Percentiles rank a stretch among this genome's conserved stretches.
These are phyloP conservation scores for Cochlearia excelsa DNA, from an alignment of 345 rosid genomes.

Conservation along the genomic window DNA sequence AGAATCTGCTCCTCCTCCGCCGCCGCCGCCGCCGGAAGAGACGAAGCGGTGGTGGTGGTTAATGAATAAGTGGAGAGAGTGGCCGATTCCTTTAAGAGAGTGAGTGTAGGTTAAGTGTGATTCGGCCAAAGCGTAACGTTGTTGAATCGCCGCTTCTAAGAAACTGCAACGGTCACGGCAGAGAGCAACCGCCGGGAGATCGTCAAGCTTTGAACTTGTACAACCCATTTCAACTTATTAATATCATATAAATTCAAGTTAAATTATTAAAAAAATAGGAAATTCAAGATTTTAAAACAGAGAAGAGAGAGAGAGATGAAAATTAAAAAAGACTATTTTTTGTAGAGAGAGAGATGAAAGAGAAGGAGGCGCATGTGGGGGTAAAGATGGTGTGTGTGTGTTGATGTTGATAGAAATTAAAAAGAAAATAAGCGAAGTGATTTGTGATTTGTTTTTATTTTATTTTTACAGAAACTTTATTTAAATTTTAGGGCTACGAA, in stretches of 20 bases:
- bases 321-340: no score
- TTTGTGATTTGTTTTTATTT: slow-evolving; percentile 36
- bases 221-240: slow-evolving; percentile 58
- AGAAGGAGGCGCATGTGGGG: slow-evolving; percentile 32
- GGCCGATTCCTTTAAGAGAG: slow-evolving; percentile 53
- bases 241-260: not conserved
- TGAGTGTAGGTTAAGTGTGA: slow-evolving; percentile 61
- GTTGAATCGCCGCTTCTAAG: slow-evolving; percentile 65
- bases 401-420: slow-evolving; percentile 37
- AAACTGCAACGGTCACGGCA: slow-evolving; percentile 77
- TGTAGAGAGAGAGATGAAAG: slow-evolving; percentile 19
- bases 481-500: slow-evolving; percentile 15
- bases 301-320: not conserved
- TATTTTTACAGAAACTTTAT: slow-evolving; percentile 21
- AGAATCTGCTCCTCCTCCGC: slow-evolving; percentile 14
- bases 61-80: slow-evolving; percentile 51
- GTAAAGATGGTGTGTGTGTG: slow-evolving; percentile 30
- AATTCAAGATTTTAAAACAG: slow-evolving; percentile 26
- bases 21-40: slow-evolving; percentile 24
- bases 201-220: slow-evolving; percentile 78
- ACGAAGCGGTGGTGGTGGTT: slow-evolving; percentile 37
- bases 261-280: not conserved
- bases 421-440: slow-evolving; percentile 15
- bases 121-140: slow-evolving; percentile 74
- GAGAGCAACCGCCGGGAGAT: slow-evolving; percentile 87